These are phyloP conservation scores for Colletotrichum musae DNA, from an alignment of 2,329 filamentous ascomycete genomes.

Conservation along the genomic window DNA sequence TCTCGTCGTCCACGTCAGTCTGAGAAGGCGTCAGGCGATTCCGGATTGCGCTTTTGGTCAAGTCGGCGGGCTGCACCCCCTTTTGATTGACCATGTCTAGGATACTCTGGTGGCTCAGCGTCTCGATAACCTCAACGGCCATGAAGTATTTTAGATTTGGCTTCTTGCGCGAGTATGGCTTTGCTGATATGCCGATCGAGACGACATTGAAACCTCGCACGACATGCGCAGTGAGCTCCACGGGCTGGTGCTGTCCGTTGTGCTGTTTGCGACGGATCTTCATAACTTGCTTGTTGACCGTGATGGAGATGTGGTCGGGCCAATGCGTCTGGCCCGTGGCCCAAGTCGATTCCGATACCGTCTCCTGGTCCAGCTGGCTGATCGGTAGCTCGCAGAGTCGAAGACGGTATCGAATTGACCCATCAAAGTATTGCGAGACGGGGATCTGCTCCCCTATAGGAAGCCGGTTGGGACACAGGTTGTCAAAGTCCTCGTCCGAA, in stretches of 20 bases:
- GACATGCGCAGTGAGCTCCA: slow-evolving; percentile 78
- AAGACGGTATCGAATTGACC: slow-evolving; percentile 76
- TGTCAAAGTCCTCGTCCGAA: slow-evolving; percentile 50
- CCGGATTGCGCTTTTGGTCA: slow-evolving; percentile 72
- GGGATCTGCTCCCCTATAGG: slow-evolving; percentile 51
- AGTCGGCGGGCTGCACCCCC: slow-evolving; percentile 57
- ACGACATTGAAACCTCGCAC: slow-evolving; percentile 73
- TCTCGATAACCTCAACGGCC: slow-evolving; percentile 79
- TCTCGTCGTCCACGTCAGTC: slow-evolving; percentile 69
- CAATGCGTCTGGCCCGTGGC: slow-evolving; percentile 74
- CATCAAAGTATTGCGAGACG: slow-evolving; percentile 60
- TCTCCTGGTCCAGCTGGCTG: slow-evolving; percentile 40
- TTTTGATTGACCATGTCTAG: slow-evolving; percentile 55
- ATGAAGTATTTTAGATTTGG: slow-evolving; percentile 66
- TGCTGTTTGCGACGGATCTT: slow-evolving; percentile 77
- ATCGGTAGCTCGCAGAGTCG: slow-evolving; percentile 68
- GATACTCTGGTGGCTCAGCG: slow-evolving; percentile 63
- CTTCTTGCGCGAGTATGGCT: slow-evolving; percentile 40
- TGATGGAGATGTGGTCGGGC: slow-evolving; percentile 79
- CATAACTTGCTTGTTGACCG: slow-evolving; percentile 74
- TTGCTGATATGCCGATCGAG: slow-evolving; percentile 61
- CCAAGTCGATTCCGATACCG: slow-evolving; percentile 70
- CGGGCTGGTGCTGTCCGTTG: slow-evolving; percentile 81
- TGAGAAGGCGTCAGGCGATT: slow-evolving; percentile 54
- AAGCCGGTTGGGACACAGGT: slow-evolving; percentile 52